These are phyloP conservation scores for Aegilops sharonensis DNA, from an alignment of 176 grass and related monocot species.

Conservation along the genomic window DNA sequence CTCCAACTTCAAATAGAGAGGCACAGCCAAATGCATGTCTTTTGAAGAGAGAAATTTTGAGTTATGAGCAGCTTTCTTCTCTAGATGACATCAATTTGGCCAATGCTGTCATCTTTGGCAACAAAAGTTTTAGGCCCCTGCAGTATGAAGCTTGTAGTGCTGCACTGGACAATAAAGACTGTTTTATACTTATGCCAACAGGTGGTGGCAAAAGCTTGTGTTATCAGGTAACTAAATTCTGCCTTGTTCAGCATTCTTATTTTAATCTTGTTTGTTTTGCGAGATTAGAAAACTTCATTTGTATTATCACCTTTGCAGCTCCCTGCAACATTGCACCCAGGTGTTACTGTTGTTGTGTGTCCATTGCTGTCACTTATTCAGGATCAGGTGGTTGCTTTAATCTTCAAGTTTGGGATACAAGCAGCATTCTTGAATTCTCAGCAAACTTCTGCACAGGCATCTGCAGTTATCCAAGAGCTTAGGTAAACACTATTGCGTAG, in stretches of 20 bases:
- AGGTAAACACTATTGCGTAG: slow-evolving; percentile 41
- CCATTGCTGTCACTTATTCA: slow-evolving; percentile 87
- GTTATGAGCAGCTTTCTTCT: slow-evolving; percentile 54
- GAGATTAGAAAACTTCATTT: slow-evolving; percentile 2
- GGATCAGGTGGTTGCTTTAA: slow-evolving; percentile 87
- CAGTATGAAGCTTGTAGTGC: slow-evolving; percentile 83
- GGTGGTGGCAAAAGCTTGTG: slow-evolving; percentile 95
- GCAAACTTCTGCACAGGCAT: slow-evolving; percentile 80
- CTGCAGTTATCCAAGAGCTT: slow-evolving; percentile 68
- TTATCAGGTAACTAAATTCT: slow-evolving; percentile 62
- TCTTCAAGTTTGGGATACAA: slow-evolving; percentile 70
- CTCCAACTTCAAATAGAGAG: slow-evolving; percentile 36
- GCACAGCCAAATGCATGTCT: slow-evolving; percentile 2
- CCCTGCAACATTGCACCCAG: slow-evolving; percentile 83
- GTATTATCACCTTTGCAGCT: slow-evolving; percentile 60
- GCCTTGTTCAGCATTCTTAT: slow-evolving; percentile 8
- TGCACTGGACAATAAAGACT: slow-evolving; percentile 61
- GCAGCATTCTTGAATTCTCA: slow-evolving; percentile 89
- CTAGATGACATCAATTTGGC: slow-evolving; percentile 69
- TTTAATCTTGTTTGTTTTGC: neutral
- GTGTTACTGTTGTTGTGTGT: slow-evolving; percentile 76
- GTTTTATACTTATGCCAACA: slow-evolving; percentile 93
- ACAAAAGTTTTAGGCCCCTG: slow-evolving; percentile 65
- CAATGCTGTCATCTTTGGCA: slow-evolving; percentile 90
- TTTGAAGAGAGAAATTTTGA: slow-evolving; percentile 37